Evolutionary conservation across 345 rosid genomes (phyloP).

Genomic region (Lepidium africanum): DNA sequence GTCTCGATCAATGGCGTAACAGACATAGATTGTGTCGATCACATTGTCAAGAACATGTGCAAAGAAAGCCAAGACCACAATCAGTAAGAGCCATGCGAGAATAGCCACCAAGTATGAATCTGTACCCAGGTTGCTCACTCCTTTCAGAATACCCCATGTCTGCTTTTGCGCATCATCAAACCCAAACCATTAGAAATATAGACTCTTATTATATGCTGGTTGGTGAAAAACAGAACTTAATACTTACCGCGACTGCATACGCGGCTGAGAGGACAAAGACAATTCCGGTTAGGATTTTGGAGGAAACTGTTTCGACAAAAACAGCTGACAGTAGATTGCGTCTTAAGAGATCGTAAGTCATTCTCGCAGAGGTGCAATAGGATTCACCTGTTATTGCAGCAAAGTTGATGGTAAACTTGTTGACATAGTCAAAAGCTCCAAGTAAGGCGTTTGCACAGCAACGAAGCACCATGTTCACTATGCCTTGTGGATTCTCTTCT

Average conservation of each 20-base stretch:
- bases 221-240: background rate
- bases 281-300: conserved; percentile 67
- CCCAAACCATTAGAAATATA: background rate
- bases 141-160: conserved; percentile 64
- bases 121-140: conserved; percentile 50
- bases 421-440: conserved; percentile 63
- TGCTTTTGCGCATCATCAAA: conserved; percentile 24
- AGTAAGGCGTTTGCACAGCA: conserved; percentile 61
- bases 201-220: background rate
- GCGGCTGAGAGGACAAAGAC: conserved; percentile 66
- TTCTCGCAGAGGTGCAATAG: conserved; percentile 79
- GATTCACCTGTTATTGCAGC: conserved; percentile 89
- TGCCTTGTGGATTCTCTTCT: conserved; percentile 63
- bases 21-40: conserved; percentile 71
- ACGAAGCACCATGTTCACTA: conserved; percentile 47
- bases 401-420: conserved; percentile 90
- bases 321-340: conserved; percentile 91
- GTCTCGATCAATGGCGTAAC: conserved; percentile 78
- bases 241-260: conserved; percentile 67
- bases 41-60: conserved; percentile 78
- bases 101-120: conserved; percentile 51
- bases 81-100: conserved; percentile 56
- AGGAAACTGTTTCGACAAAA: conserved; percentile 78
- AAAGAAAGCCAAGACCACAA: conserved; percentile 54
- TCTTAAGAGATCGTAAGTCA: conserved; percentile 81